Evolutionary conservation across 345 rosid genomes (phyloP).

Genomic region (Chamaenerion angustifolium): DNA sequence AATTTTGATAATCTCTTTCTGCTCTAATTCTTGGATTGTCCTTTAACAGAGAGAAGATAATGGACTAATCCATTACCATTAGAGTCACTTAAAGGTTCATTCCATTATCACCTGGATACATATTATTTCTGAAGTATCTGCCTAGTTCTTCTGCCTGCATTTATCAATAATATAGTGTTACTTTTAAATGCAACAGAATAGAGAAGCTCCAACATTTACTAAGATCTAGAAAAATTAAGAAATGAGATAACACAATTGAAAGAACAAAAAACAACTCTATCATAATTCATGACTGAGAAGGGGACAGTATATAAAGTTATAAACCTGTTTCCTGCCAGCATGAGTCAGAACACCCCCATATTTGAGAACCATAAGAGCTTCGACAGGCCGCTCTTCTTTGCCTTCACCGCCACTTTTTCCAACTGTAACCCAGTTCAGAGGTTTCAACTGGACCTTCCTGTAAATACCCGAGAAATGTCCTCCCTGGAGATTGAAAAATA

Average conservation of each 20-base stretch:
- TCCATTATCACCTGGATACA: constrained; percentile 74
- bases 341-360: constrained; percentile 99
- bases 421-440: constrained; percentile 78
- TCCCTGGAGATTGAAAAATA: constrained; percentile 39
- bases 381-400: constrained; percentile 91
- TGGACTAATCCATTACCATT: too few species aligned
- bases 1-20: too few species aligned
- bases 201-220: background rate
- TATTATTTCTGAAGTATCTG: constrained; percentile 86
- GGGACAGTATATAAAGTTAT: constrained; percentile 21
- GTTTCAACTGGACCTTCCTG: constrained; percentile 97
- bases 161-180: background rate
- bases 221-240: background rate
- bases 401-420: constrained; percentile 66
- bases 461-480: constrained; percentile 99
- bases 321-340: constrained; percentile 99
- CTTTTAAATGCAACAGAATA: background rate
- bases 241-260: background rate
- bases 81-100: too few species aligned
- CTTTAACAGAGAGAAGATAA: too few species aligned
- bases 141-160: constrained; percentile 98
- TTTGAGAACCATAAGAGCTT: constrained; percentile 96
- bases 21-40: too few species aligned
- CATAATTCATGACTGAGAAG: constrained; percentile 1
- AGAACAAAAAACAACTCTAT: background rate